These are phyloP conservation scores for Epithemia pelagica DNA, from an alignment of 108 stramenopile species.

Conservation along the genomic window DNA sequence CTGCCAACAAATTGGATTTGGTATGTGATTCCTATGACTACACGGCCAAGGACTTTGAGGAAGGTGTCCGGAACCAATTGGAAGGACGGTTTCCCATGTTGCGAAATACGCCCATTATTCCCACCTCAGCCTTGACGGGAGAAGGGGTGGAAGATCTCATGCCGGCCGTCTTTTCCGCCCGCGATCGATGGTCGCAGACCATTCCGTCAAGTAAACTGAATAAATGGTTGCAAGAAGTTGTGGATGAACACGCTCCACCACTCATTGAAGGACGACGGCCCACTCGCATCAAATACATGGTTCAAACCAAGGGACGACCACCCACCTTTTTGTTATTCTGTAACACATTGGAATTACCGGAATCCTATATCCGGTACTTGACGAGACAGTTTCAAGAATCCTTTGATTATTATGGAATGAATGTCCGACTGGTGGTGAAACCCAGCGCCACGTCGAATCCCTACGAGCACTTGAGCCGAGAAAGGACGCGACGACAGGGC, in stretches of 20 bases:
- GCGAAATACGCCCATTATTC: constrained; percentile 74
- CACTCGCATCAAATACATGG: constrained; percentile 74
- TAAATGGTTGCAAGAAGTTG: constrained; percentile 74
- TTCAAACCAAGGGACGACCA: constrained; percentile 82
- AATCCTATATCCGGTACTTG: constrained; percentile 64
- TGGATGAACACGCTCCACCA: constrained; percentile 55
- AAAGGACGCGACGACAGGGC: constrained; percentile 31
- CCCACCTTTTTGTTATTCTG: constrained; percentile 85
- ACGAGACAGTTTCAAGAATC: constrained; percentile 81
- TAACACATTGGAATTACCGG: constrained; percentile 60
- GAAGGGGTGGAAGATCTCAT: constrained; percentile 53
- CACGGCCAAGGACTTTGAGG: constrained; percentile 53
- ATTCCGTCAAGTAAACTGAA: constrained; percentile 74
- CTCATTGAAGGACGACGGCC: constrained; percentile 27
- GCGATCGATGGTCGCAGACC: constrained; percentile 65
- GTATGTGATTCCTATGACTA: constrained; percentile 53
- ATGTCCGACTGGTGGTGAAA: constrained; percentile 69
- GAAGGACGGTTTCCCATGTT: constrained; percentile 75
- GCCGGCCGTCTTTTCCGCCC: constrained; percentile 74
- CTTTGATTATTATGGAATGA: constrained; percentile 77
- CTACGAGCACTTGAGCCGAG: constrained; percentile 26
- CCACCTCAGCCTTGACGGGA: constrained; percentile 66
- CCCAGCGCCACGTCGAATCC: constrained; percentile 65
- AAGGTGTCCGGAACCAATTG: constrained; percentile 62
- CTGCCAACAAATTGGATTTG: constrained; percentile 89